These are phyloP conservation scores for Aegilops speltoides DNA, from an alignment of 176 grass and related monocot genomes.

Conservation along the genomic window DNA sequence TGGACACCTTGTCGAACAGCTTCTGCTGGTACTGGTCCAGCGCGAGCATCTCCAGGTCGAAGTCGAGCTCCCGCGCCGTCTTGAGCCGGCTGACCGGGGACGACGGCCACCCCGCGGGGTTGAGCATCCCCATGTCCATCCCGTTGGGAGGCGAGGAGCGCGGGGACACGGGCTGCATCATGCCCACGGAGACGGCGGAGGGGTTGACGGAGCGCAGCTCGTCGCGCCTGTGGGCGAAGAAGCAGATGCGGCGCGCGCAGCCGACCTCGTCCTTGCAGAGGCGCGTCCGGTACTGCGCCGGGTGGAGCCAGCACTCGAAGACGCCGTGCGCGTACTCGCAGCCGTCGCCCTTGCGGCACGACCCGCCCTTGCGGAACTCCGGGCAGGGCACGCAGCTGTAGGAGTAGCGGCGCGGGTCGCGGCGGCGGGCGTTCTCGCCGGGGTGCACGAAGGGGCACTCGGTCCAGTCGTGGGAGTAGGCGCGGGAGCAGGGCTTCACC, in stretches of 20 bases:
- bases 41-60: conserved; percentile 69
- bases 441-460: conserved; percentile 99
- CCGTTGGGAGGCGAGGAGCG: conserved; percentile 50
- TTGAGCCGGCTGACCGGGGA: conserved; percentile 57
- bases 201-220: conserved; percentile 85
- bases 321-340: conserved; percentile 92
- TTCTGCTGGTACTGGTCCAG: conserved; percentile 91
- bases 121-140: conserved; percentile 61
- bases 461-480: conserved; percentile 98
- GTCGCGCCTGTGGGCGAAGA: conserved; percentile 79
- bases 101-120: conserved; percentile 39
- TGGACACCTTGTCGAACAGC: conserved; percentile 74
- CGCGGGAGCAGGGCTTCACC: conserved; percentile 94
- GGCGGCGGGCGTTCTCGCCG: conserved; percentile 92
- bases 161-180: conserved; percentile 47
- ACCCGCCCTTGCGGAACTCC: conserved; percentile 81
- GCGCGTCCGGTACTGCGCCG: conserved; percentile 75
- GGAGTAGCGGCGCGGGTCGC: conserved; percentile 88
- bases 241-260: conserved; percentile 72
- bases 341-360: conserved; percentile 58
- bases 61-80: conserved; percentile 67
- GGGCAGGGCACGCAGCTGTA: conserved; percentile 97
- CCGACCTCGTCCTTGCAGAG: conserved; percentile 68
- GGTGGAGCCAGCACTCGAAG: conserved; percentile 91
- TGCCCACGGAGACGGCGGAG: conserved; percentile 66